Conservation (phyloP, 2,329 filamentous ascomycete species). For the Colletotrichum noveboracense region DNA sequence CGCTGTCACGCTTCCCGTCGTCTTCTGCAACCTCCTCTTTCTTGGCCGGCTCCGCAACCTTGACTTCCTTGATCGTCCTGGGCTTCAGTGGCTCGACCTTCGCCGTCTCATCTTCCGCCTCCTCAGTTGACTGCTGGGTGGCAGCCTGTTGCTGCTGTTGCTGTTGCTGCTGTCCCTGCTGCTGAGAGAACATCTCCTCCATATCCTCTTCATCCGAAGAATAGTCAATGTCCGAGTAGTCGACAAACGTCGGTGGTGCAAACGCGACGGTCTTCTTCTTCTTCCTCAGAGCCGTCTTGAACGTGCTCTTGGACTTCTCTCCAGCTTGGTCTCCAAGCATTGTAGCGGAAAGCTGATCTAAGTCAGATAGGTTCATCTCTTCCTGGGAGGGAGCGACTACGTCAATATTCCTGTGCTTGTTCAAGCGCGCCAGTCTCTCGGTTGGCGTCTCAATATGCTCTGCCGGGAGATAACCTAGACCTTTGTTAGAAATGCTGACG, state of each 20-base stretch:
- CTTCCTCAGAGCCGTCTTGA: conserved; percentile 83
- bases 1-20: conserved; percentile 56
- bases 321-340: conserved; percentile 66
- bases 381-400: conserved; percentile 55
- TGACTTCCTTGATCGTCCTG: conserved; percentile 45
- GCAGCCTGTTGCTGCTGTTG: conserved; percentile 33
- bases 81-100: conserved; percentile 63
- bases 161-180: conserved; percentile 35
- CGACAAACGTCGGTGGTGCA: conserved; percentile 82
- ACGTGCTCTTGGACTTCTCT: conserved; percentile 81
- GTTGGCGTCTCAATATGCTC: conserved; percentile 99
- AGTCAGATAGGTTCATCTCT: conserved; percentile 30
- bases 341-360: conserved; percentile 60
- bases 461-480: conserved; percentile 86
- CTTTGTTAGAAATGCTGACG: conserved; percentile 25
- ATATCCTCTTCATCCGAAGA: conserved; percentile 77
- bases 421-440: conserved; percentile 88
- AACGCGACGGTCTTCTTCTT: conserved; percentile 91
- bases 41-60: conserved; percentile 33
- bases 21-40: conserved; percentile 39
- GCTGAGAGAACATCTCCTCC: conserved; percentile 48
- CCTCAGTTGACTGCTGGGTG: conserved; percentile 32
- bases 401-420: conserved; percentile 98
- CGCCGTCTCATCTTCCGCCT: conserved; percentile 54
- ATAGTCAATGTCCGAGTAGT: conserved; percentile 87